Base-by-base conservation (phyloP, 129 eudicot species). In the Lonicera japonica region DNA sequence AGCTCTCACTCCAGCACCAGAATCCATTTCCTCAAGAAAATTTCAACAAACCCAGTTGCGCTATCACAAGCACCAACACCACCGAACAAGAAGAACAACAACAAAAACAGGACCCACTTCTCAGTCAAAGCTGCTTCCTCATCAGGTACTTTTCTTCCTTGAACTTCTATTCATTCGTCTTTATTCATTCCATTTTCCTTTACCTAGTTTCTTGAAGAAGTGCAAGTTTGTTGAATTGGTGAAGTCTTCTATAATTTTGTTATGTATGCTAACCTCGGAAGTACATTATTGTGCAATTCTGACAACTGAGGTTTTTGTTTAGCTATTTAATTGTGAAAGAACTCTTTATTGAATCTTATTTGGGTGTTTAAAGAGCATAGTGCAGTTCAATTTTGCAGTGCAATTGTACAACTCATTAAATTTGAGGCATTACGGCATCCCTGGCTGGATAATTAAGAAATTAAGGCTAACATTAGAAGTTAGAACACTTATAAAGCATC, bases 101-200 rank as follows among this genome's bases (percentile, higher is more conserved):
- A 21, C 21, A 34, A 21, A 17, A 1, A n/a, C 25, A 22, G 38
- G n/a, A 43, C 69, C 60, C 74, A 56, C 41, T 68, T 82, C 68
- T 74, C 65, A 58, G 64, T 57, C 34, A 86, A 60, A 70, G 86
- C 88, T 58, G 65, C 81, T 73, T 59, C 85, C 51, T 70, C 82
- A 72, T 75, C 87, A 68, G 92, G 92, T 78, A 60, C 61, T 21
- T 54, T 56, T n/a, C n/a, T n/a, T n/a, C n/a, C n/a, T n/a, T n/a
- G n/a, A n/a, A n/a, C n/a, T n/a, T 23, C 40, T 62, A 21, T 45
- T 50, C 18, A 21, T 23, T 63, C 51, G n/a, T 3, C 14, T 45
- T 45, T 12, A 11, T 45, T 11, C 51, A 10, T 45, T 45, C 10
- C 51, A 45, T 46, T 10, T n/a, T 34, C 54, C 19, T 11, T 47